Percentiles rank a stretch among this genome's conserved stretches.
Conservation (phyloP, 2,329 filamentous ascomycete species). For the Fusarium palustre region DNA sequence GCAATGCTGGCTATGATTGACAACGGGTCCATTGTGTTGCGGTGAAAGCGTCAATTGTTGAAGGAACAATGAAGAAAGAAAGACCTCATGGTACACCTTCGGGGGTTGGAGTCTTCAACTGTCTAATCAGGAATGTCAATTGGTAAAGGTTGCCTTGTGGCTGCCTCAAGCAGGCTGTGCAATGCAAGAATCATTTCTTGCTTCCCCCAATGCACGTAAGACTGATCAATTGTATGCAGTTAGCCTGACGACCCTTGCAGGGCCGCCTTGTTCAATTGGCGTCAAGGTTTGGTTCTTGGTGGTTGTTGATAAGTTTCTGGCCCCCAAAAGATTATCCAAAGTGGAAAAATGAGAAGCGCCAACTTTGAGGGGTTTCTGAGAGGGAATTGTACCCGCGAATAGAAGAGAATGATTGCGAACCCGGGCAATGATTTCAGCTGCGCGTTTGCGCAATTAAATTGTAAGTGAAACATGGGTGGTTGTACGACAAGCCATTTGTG, state of each 20-base stretch:
- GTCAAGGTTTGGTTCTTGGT: background rate
- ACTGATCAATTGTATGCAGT: background rate
- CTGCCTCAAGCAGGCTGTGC: constrained; percentile 23
- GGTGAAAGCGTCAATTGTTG: too few relatives aligned
- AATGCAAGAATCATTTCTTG: background rate
- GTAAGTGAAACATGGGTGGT: background rate
- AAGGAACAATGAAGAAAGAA: background rate
- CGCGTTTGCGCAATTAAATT: background rate
- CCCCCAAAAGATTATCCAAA: background rate
- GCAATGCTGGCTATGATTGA: constrained; percentile 33
- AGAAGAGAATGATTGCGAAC: background rate
- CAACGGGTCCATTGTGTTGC: constrained; percentile 22
- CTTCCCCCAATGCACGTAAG: constrained; percentile 8
- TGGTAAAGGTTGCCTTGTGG: constrained; percentile 10
- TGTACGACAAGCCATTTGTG: background rate
- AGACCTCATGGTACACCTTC: background rate
- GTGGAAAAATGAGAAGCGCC: background rate
- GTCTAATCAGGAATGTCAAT: background rate
- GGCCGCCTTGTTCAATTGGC: background rate
- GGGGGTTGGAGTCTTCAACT: background rate
- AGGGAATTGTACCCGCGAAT: background rate
- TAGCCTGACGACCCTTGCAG: background rate
- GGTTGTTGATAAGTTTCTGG: background rate
- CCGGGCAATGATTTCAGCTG: too few relatives aligned
- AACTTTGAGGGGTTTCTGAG: background rate